phyloP scores from a whole-genome alignment of 1,284 basidiomycete species.

The Rhodofomes roseus region DNA sequence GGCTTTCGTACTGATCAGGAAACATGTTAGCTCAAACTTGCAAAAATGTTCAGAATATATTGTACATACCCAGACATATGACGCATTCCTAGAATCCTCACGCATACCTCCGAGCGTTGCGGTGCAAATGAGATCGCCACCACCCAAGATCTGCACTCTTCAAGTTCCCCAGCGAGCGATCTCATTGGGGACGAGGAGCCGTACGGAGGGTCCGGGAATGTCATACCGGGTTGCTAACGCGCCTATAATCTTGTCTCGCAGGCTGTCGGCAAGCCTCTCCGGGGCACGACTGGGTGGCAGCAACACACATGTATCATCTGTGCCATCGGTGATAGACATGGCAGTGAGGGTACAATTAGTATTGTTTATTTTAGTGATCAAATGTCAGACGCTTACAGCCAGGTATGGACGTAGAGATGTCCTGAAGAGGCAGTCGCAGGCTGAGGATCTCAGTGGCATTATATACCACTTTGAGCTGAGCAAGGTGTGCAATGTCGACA shows the following conservation, averaged over 20 bases:
- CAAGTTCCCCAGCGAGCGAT: not conserved
- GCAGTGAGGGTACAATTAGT: too few relatives aligned
- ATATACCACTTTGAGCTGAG: constrained; percentile 21
- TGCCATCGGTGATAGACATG: too few relatives aligned
- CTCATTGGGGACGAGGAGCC: not conserved
- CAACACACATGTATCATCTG: not conserved
- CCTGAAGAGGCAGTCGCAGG: not conserved
- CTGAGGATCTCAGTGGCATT: constrained; percentile 9
- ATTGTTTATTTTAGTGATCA: too few relatives aligned
- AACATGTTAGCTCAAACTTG: not conserved
- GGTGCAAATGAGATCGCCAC: not conserved
- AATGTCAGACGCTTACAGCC: not conserved
- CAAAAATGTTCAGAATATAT: too few relatives aligned
- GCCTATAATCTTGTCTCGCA: not conserved
- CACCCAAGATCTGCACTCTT: not conserved
- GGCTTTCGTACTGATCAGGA: not conserved
- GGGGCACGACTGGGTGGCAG: not conserved
- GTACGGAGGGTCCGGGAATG: too few relatives aligned
- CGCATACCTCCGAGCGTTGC: not conserved
- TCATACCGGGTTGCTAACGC: not conserved
- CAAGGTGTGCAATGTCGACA: constrained; percentile 15
- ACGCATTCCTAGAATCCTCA: not conserved
- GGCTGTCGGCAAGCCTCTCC: not conserved
- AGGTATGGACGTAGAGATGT: not conserved
- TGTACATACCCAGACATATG: not conserved